phyloP scores from a whole-genome alignment of 1,284 basidiomycete species.

The Apiotrichum siamense region DNA sequence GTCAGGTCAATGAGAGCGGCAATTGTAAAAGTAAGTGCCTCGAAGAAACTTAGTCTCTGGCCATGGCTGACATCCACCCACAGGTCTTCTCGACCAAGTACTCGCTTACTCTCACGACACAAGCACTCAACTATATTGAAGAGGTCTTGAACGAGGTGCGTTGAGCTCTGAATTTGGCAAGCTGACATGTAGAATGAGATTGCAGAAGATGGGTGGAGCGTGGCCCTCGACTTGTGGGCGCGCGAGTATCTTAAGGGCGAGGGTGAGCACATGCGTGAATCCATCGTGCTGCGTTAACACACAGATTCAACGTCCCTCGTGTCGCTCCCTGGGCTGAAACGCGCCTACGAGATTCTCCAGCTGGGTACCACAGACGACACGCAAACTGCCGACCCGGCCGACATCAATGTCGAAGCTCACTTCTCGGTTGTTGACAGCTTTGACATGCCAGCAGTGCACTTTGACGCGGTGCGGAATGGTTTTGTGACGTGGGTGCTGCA shows the following conservation, averaged over 20 bases:
- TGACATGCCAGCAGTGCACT: slow-evolving; percentile 87
- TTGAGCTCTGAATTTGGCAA: not conserved
- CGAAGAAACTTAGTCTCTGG: not conserved
- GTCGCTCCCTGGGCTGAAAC: slow-evolving; percentile 55
- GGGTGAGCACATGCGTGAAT: slow-evolving; percentile 52
- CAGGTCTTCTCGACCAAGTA: slow-evolving; percentile 49
- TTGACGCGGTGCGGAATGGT: slow-evolving; percentile 63
- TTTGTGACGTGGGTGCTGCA: slow-evolving; percentile 22
- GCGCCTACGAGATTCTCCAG: slow-evolving; percentile 76
- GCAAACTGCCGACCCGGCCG: slow-evolving; percentile 53
- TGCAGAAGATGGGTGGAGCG: slow-evolving; percentile 51
- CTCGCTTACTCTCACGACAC: slow-evolving; percentile 45
- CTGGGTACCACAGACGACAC: slow-evolving; percentile 54
- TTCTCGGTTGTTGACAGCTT: slow-evolving; percentile 83
- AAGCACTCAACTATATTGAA: slow-evolving; percentile 45
- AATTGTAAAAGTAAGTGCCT: slow-evolving; percentile 43
- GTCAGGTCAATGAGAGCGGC: slow-evolving; percentile 39
- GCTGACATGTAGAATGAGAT: slow-evolving; percentile 56
- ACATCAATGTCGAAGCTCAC: slow-evolving; percentile 76
- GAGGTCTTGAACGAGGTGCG: slow-evolving; percentile 41
- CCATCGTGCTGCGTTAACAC: not conserved
- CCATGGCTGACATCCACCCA: too few relatives aligned
- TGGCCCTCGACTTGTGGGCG: slow-evolving; percentile 74
- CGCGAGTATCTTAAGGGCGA: slow-evolving; percentile 88
- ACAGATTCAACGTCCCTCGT: slow-evolving; percentile 35